Evolutionary conservation across 345 rosid species (phyloP).

Genomic region (Excoecaria agallocha): DNA sequence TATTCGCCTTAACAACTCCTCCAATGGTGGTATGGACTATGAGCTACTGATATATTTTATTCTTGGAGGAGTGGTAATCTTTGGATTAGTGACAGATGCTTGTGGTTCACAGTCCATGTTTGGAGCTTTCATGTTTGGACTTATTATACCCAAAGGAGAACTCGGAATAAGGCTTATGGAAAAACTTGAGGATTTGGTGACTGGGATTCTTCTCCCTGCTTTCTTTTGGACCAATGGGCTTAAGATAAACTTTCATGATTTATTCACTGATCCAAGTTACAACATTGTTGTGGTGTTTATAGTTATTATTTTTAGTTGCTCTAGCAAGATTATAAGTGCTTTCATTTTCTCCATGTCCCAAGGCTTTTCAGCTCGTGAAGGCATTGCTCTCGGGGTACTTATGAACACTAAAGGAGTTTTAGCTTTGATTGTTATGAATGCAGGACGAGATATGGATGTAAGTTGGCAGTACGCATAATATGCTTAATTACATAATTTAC

Average conservation of each 20-base stretch:
- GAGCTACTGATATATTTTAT: constrained; percentile 8
- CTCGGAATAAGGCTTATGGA: neutral
- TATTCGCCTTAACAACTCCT: constrained; percentile 20
- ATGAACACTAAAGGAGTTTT: constrained; percentile 56
- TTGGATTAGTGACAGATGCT: constrained; percentile 20
- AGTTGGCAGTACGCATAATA: neutral
- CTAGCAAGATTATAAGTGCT: constrained; percentile 33
- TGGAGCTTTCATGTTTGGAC: constrained; percentile 22
- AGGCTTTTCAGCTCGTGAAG: constrained; percentile 30
- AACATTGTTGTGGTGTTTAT: neutral
- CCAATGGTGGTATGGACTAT: constrained; percentile 22
- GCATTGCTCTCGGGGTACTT: constrained; percentile 43
- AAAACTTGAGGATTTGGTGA: constrained; percentile 1
- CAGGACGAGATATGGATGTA: constrained; percentile 14
- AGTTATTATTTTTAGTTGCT: constrained; percentile 22
- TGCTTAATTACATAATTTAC: too few species aligned
- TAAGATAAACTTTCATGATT: neutral
- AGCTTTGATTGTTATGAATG: constrained; percentile 23
- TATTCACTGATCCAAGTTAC: neutral
- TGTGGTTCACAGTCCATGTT: constrained; percentile 19
- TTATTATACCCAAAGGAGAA: constrained; percentile 19
- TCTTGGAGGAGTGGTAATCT: constrained; percentile 6
- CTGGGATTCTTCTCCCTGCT: constrained; percentile 15
- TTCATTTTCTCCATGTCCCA: constrained; percentile 23
- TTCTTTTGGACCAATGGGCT: constrained; percentile 13